Evolutionary conservation across 2,329 filamentous ascomycete genomes (phyloP), one percentile per base, ranked within the genome.

Genomic region (Verticillium nubilum): DNA sequence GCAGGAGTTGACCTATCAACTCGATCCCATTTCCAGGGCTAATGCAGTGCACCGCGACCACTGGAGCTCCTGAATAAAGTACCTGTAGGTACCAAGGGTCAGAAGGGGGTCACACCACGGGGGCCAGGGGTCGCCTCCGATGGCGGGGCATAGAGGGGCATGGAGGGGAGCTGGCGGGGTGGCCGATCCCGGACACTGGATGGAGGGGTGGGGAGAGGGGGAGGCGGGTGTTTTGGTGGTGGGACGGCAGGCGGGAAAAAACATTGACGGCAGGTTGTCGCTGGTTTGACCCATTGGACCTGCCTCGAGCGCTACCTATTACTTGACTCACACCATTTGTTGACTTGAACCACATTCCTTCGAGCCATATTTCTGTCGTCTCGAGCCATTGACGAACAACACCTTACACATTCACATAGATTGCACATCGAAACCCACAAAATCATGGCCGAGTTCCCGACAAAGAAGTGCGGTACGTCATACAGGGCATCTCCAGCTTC

Each of bases 401-500:
- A 4, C 19, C 42, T 23, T 10, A 10, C 9, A 50, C 17, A 23
- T 17, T 6, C 33, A 37, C 5, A 37, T 5, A 37, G 6, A 37
- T 17, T 3, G n/a, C 2, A 3, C 42, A 10, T 23, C 9, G 9
- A 50, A 9, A 50, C 7, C 12, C 10, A 5, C 10, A 50, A 25
- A 7, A 23, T 37, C 59, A 62, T 62, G 64, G 64, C 75, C 64
- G 74, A 78, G 74, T 81, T 82, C 63, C 80, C 82, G 54, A 74
- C 76, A 61, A 86, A 85, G 78, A 86, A 84, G 73, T 84, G 81
- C 76, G 82, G 81, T 84, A 77, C 60, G 80, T 71, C 53, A 27
- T 54, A n/a, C 42, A 12, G 25, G 5, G 15, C 35, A 42, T 19
- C 50, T 9, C 33, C 28, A 31, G 31, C 17, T 6, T 31, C 28